These are phyloP conservation scores for Geum urbanum DNA, from an alignment of 306 rosid species.

Conservation along the genomic window DNA sequence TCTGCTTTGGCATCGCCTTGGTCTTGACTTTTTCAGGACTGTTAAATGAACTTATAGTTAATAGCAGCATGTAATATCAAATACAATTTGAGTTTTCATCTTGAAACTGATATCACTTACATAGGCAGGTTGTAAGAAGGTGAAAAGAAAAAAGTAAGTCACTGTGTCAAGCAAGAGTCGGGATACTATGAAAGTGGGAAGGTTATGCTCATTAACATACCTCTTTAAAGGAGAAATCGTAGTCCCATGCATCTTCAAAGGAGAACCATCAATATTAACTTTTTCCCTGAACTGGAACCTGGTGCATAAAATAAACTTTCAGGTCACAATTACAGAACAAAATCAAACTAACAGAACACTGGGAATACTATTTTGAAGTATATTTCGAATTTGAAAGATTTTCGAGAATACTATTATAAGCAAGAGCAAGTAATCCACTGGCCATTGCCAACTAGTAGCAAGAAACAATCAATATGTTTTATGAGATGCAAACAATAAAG, in stretches of 20 bases:
- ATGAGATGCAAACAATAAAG: not conserved
- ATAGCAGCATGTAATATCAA: constrained; percentile 6
- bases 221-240: constrained; percentile 64
- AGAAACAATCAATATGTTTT: not conserved
- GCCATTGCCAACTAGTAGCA: not conserved
- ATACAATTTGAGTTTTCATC: not conserved
- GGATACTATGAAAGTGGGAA: constrained; percentile 2
- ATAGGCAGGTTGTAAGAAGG: not conserved
- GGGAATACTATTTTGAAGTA: not conserved
- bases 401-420: not conserved
- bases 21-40: constrained; percentile 71
- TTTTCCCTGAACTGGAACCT: constrained; percentile 50
- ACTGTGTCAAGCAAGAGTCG: not conserved
- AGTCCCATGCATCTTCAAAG: constrained; percentile 40
- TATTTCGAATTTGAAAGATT: not conserved
- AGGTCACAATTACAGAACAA: constrained; percentile 24
- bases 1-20: constrained; percentile 50
- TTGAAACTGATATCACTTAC: not conserved
- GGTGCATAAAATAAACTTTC: constrained; percentile 22
- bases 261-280: constrained; percentile 31
- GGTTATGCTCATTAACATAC: constrained; percentile 32
- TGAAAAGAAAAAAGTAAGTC: not conserved
- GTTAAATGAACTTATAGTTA: constrained; percentile 25
- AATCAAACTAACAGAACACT: constrained; percentile 9
- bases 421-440: not conserved